Evolutionary conservation across 495 filamentous ascomycete genomes (phyloP).

Genomic region (Platismatia glauca): DNA sequence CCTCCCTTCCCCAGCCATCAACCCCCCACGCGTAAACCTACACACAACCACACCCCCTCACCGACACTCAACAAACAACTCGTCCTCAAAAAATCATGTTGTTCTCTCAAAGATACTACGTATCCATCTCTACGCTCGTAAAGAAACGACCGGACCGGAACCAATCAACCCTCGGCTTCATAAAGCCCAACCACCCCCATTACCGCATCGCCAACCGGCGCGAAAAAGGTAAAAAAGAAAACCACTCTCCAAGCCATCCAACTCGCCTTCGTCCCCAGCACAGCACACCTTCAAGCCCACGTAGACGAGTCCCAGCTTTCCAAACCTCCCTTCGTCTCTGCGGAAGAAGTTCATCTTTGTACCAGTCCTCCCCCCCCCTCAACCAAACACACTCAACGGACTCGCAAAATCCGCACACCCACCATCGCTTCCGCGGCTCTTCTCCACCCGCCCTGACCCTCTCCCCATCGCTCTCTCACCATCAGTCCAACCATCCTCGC

Average conservation of each 20-base stretch:
- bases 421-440: constrained; percentile 2
- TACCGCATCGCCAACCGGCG: not conserved
- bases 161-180: not conserved
- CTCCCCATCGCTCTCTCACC: not conserved
- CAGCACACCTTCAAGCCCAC: not conserved
- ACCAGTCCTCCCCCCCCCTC: not conserved
- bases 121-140: not conserved
- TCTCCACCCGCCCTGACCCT: not conserved
- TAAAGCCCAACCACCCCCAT: not conserved
- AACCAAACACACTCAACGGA: not conserved
- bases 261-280: not conserved
- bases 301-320: not conserved
- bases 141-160: not conserved
- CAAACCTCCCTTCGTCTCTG: not conserved
- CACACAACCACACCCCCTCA: too few relatives aligned
- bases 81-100: too few relatives aligned
- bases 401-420: not conserved
- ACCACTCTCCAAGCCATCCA: not conserved
- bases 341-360: not conserved
- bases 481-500: not conserved
- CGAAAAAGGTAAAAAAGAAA: not conserved
- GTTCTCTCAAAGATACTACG: too few relatives aligned
- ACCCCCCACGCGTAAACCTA: too few relatives aligned
- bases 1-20: too few relatives aligned
- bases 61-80: too few relatives aligned